A percentile compares a stretch with the other conserved stretches of the same genome.
phyloP scores from a whole-genome alignment of 805 yeast genomes.

The Pichia manshurica region DNA sequence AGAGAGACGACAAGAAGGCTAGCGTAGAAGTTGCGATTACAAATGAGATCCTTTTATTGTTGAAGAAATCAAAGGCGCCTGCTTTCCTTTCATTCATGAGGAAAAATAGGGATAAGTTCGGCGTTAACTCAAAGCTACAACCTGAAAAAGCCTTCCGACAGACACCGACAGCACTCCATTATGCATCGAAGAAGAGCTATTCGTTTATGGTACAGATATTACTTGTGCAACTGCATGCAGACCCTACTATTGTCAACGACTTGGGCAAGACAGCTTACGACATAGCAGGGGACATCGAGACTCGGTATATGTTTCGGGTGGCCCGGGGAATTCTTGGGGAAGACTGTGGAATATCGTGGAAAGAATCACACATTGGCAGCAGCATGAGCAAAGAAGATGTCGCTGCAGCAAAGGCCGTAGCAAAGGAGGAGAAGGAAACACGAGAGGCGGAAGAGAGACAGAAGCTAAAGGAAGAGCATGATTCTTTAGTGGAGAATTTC shows the following conservation, averaged over 20 bases:
- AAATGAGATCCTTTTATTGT: constrained; percentile 47
- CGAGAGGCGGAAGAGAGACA: constrained; percentile 1
- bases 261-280: constrained; percentile 67
- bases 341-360: constrained; percentile 33
- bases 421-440: neutral
- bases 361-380: constrained; percentile 54
- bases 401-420: constrained; percentile 28
- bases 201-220: constrained; percentile 62
- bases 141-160: constrained; percentile 49
- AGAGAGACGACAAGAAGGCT: constrained; percentile 14
- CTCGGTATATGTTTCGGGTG: constrained; percentile 56
- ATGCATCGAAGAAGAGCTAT: constrained; percentile 62
- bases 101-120: constrained; percentile 41
- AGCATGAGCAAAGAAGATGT: constrained; percentile 55
- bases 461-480: constrained; percentile 9
- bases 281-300: constrained; percentile 42
- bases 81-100: constrained; percentile 57
- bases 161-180: constrained; percentile 75
- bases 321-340: constrained; percentile 70
- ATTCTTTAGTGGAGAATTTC: constrained; percentile 6
- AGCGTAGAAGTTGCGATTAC: constrained; percentile 45
- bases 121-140: constrained; percentile 45
- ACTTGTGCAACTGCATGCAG: constrained; percentile 58
- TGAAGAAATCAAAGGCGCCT: constrained; percentile 76
- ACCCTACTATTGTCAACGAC: constrained; percentile 53